Evolutionary conservation across 2,329 filamentous ascomycete genomes (phyloP).

Genomic region (Pseudogymnoascus destructans): DNA sequence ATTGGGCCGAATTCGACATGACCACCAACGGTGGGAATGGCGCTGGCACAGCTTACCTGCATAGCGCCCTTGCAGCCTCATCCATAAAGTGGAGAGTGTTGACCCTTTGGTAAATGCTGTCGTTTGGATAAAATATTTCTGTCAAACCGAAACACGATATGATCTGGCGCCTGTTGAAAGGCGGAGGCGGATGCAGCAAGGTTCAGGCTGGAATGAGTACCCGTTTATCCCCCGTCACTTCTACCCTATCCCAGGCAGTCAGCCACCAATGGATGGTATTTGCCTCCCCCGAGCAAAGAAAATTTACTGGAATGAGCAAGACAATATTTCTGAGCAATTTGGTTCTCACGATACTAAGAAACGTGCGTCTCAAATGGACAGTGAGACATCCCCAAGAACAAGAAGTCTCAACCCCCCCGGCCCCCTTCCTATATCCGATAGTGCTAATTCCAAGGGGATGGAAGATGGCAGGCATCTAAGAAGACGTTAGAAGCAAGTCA

Average conservation of each 20-base stretch:
- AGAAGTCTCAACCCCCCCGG: not conserved
- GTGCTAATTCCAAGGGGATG: not conserved
- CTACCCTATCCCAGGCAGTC: not conserved
- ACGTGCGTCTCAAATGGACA: not conserved
- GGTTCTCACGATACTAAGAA: not conserved
- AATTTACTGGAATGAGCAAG: not conserved
- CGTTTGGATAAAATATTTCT: slow-evolving; percentile 5
- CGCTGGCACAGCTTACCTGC: not conserved
- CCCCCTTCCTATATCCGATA: not conserved
- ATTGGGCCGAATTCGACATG: not conserved
- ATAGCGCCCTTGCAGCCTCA: slow-evolving; percentile 1
- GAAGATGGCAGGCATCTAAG: not conserved
- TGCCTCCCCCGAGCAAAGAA: not conserved
- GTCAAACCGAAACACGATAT: slow-evolving; percentile 5
- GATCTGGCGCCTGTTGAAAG: slow-evolving; percentile 8
- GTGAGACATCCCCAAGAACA: not conserved
- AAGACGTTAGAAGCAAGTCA: not conserved
- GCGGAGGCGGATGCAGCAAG: slow-evolving; percentile 7
- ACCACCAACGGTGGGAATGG: not conserved
- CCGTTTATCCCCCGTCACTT: not conserved
- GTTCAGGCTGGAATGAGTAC: not conserved
- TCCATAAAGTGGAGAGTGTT: not conserved
- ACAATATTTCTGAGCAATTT: not conserved
- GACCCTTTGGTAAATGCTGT: not conserved
- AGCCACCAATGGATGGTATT: not conserved